These are phyloP conservation scores for Sequoia sempervirens DNA, from an alignment of 75 land plant species.

Conservation along the genomic window DNA sequence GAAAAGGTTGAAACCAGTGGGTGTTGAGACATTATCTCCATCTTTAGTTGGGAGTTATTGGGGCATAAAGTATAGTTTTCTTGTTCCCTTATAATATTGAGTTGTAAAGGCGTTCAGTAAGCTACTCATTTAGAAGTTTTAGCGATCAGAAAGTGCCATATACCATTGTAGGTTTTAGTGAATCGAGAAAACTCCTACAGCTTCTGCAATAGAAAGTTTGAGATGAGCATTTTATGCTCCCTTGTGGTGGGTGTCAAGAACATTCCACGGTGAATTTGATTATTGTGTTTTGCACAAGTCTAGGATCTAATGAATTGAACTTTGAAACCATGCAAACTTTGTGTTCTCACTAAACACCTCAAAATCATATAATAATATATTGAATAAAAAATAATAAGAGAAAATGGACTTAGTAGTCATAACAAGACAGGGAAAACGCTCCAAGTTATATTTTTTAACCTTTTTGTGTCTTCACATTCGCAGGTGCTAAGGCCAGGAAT, in stretches of 20 bases:
- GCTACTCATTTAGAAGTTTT: background rate
- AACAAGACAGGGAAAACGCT: background rate
- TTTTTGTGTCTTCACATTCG: background rate
- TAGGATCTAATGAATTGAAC: background rate
- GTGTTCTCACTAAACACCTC: background rate
- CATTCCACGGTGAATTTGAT: background rate
- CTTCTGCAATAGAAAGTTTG: background rate
- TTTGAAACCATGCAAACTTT: background rate
- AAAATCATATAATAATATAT: no score
- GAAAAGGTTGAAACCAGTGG: no score
- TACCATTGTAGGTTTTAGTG: background rate
- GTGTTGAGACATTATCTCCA: no score
- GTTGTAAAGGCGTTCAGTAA: background rate
- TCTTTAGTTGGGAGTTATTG: no score
- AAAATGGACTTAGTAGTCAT: background rate
- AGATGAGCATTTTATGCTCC: background rate
- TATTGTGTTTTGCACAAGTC: background rate
- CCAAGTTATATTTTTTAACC: background rate
- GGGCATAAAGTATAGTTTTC: no score
- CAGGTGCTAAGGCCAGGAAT: constrained; percentile 96
- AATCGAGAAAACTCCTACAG: background rate
- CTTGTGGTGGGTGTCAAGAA: background rate
- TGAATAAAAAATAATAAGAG: background rate
- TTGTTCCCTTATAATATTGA: no score
- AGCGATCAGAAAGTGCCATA: background rate